Base-by-base conservation (phyloP, 495 filamentous ascomycete genomes). In the Aspergillus leporis region DNA sequence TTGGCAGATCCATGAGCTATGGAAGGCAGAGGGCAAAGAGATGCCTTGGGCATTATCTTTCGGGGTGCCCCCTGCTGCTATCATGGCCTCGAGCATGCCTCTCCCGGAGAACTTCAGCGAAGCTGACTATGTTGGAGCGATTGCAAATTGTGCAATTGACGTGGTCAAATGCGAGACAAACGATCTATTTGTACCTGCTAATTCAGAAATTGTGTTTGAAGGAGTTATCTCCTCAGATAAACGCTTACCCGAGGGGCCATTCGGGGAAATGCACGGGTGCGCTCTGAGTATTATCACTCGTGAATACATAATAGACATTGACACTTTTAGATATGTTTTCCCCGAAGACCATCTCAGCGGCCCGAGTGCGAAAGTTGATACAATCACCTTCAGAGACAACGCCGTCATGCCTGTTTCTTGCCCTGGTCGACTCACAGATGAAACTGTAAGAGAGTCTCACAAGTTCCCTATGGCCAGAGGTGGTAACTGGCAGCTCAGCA, bases 81-180 rank as follows among this genome's bases (percentile, higher is more conserved):
- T 66, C 36, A 73, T 75, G 63, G 67, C 58, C 3, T 45, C 61
- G 0, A 59, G 64, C 18, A 73, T 72, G 67, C 72, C 72, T 0
- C 55, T 73, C 14, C 72, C 70, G 0, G 60, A 71, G 6, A 57
- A 63, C 14, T 50, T 58, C 14, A 63, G 52, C 10, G 72, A 75
- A 51, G 61, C 66, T 21, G 72, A 54, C 0, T 75, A 68, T 53
- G 61, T 73, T 19, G 69, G 67, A 3, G 69, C 72, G 28, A 22
- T 73, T 32, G 61, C 58, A 10, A 70, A 67, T 4, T 38, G 55
- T 5, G 50, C 67, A 0, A 32, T 75, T 9, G 63, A 72, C 7
- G 59, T 75, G n/a, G 67, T 70, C 8, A 73, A 75, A 30, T 73
- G 70, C 40, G 70, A 73, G 21, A 68, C 66, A 4, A 75, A 69